Base-by-base conservation (phyloP, 1,284 basidiomycete genomes). In the Athelia sp. region DNA sequence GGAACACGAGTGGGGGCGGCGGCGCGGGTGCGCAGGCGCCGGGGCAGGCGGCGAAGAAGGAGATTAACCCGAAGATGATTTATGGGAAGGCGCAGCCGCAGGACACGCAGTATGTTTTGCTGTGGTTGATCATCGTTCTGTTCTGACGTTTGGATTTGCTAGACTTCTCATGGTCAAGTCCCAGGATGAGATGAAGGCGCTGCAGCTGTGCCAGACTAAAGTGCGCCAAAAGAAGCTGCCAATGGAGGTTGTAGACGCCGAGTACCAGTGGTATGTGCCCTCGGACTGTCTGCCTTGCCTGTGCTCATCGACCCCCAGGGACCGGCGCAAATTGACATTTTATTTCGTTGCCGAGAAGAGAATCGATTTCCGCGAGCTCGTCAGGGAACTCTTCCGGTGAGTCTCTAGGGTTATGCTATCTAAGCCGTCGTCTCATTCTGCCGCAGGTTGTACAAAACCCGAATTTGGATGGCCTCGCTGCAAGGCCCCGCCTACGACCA, bases 241-340 rank as follows among this genome's bases (percentile, higher is more conserved):
- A 15, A 99, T 99, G 96, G 91, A 95, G 68, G 93, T 99, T 51
- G 87, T 97, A 50, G 94, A 97, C 64, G 95, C 94, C 26, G 96
- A 98, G 71, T 98, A 96, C 74, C 96, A 99, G 67, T 98, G 92
- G 92, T 92, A 52, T 36, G 84, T 72, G 13, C 52, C 32, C 18
- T 34, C n/a, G 24, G 17, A 46, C 29, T 35, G 22, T 29, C 13
- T 13, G 4, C 8, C 42, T 6, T 48, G 42, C 19, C 34, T 35
- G 51, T 17, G 43, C 47, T 24, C 24, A 35, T 9, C 14, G 24
- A 11, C 21, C 3, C 50, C 1, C 57, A 93, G 90, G 90, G 94
- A 98, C 69, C 87, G 96, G 45, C 89, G 94, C 67, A 98, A 98
- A 72, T 72, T 99, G 54, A 98, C 96, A 0, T 98, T 98, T 75